Evolutionary conservation across 2,329 filamentous ascomycete genomes (phyloP).

Genomic region (Trichoderma afroharzianum): DNA sequence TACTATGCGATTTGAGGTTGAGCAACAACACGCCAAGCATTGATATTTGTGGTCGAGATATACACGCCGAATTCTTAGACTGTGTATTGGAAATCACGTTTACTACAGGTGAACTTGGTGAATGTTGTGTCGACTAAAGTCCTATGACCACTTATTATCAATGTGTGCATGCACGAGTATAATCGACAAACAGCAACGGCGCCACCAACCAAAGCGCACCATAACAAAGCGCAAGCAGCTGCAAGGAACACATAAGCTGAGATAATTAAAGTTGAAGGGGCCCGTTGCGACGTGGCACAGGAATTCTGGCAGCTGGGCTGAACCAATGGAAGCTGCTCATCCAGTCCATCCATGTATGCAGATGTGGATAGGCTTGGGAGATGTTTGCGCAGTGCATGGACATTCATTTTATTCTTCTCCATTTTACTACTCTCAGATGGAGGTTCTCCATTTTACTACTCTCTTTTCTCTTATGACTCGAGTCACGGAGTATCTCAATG

Average conservation of each 20-base stretch:
- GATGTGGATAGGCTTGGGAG: neutral
- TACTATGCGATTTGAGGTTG: neutral
- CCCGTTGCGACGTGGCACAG: neutral
- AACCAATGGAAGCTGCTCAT: neutral
- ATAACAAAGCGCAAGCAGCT: neutral
- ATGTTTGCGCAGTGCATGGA: neutral
- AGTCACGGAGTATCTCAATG: neutral
- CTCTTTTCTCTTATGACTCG: neutral
- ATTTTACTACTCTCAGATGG: no score
- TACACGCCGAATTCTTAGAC: neutral
- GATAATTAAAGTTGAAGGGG: constrained; percentile 8
- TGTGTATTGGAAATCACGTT: neutral
- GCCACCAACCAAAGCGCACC: neutral
- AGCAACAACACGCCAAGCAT: neutral
- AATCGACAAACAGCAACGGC: neutral
- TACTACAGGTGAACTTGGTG: neutral
- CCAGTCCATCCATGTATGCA: neutral
- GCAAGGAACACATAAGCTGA: neutral
- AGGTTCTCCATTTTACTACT: neutral
- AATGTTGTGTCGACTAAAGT: neutral
- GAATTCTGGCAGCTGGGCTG: neutral
- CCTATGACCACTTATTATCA: neutral
- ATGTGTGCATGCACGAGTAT: neutral
- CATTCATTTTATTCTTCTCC: neutral
- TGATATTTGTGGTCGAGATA: neutral